Conservation (phyloP, 2,329 filamentous ascomycete species). For the Mycosphaerelloides madeirae region DNA sequence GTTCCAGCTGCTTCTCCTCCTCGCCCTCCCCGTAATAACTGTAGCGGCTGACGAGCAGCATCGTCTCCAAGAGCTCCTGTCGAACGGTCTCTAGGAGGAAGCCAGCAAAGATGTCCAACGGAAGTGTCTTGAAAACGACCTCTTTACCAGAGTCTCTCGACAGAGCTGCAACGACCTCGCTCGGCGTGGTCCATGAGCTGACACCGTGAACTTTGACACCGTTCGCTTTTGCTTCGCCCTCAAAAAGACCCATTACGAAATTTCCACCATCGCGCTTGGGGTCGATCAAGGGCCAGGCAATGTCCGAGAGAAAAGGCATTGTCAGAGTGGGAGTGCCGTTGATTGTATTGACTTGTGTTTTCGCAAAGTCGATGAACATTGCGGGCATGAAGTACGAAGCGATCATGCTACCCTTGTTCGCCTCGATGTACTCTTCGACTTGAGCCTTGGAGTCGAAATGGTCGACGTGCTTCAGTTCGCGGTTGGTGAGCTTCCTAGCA, state of each 20-base stretch:
- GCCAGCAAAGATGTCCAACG: slow-evolving; percentile 21
- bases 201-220: slow-evolving; percentile 26
- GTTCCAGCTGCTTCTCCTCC: slow-evolving; percentile 25
- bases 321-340: slow-evolving; percentile 21
- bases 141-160: slow-evolving; percentile 21
- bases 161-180: slow-evolving; percentile 22
- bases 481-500: slow-evolving; percentile 27
- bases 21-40: slow-evolving; percentile 27
- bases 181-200: slow-evolving; percentile 27
- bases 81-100: slow-evolving; percentile 24
- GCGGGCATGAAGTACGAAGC: slow-evolving; percentile 23
- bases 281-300: slow-evolving; percentile 26
- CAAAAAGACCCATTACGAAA: slow-evolving; percentile 28
- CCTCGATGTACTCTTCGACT: slow-evolving; percentile 33
- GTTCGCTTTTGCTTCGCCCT: slow-evolving; percentile 22
- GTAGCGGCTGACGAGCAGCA: slow-evolving; percentile 25
- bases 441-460: slow-evolving; percentile 38
- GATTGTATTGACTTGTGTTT: slow-evolving; percentile 16
- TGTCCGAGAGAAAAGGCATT: slow-evolving; percentile 22
- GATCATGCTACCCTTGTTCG: slow-evolving; percentile 23
- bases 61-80: slow-evolving; percentile 28
- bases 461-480: slow-evolving; percentile 29
- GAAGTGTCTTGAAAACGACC: slow-evolving; percentile 23
- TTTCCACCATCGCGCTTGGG: slow-evolving; percentile 26
- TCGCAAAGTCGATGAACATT: slow-evolving; percentile 20